Conservation (phyloP, 805 yeast species). For the Candida sonorensis region DNA sequence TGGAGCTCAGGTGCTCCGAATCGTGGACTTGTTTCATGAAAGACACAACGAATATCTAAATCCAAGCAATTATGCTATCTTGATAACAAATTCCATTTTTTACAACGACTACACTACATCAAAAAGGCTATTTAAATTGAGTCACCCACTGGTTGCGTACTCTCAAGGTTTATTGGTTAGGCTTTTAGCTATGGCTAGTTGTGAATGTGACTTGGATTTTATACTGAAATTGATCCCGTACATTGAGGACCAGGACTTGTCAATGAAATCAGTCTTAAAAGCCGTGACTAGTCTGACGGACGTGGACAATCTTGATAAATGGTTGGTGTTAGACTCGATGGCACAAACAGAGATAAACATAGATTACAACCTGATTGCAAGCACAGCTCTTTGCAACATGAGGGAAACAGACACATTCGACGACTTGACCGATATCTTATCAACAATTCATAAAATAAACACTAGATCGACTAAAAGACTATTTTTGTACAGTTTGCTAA, state of each 20-base stretch:
- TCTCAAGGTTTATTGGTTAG: not conserved
- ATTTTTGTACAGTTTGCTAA: slow-evolving; percentile 12
- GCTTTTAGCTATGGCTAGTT: not conserved
- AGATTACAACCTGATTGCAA: too few species aligned
- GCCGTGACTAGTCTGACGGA: too few species aligned
- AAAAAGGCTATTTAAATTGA: not conserved
- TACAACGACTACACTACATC: not conserved
- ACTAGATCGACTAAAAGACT: slow-evolving; percentile 6
- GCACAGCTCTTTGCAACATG: too few species aligned
- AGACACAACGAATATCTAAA: not conserved
- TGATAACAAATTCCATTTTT: not conserved
- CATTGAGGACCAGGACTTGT: not conserved
- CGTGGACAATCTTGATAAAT: too few species aligned
- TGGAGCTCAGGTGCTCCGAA: not conserved
- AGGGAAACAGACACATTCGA: too few species aligned
- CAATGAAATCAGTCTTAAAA: too few species aligned
- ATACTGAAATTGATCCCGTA: not conserved
- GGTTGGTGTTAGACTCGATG: too few species aligned
- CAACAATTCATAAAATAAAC: slow-evolving; percentile 1
- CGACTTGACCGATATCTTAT: too few species aligned
- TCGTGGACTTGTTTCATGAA: not conserved
- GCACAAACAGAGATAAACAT: too few species aligned
- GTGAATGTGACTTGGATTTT: not conserved
- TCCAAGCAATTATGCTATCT: not conserved
- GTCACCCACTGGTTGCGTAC: not conserved